Percentiles rank a stretch among this genome's conserved stretches.
Evolutionary conservation across 306 rosid species (phyloP).

Genomic region (Prinsepia uniflora): DNA sequence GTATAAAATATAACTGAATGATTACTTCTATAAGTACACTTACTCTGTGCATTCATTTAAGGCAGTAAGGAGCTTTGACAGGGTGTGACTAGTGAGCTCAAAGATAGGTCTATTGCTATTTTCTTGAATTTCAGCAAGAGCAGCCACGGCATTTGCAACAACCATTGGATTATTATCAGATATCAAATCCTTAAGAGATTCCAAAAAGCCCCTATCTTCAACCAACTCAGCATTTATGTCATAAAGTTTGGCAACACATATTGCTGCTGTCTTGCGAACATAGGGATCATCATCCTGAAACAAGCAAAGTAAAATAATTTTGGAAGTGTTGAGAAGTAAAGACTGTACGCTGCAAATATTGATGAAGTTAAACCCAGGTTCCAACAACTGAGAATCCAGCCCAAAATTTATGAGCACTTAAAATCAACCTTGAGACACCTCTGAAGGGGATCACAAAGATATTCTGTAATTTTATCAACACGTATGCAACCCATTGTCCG

Average conservation of each 20-base stretch:
- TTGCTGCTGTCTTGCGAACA: constrained; percentile 98
- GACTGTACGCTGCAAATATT: not conserved
- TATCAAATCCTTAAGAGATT: constrained; percentile 93
- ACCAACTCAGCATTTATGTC: constrained; percentile 98
- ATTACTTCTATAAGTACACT: constrained; percentile 28
- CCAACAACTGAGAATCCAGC: not conserved
- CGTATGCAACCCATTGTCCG: constrained; percentile 99
- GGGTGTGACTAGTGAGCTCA: constrained; percentile 83
- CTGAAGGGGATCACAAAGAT: constrained; percentile 98
- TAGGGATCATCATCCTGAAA: constrained; percentile 95
- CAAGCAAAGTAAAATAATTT: constrained; percentile 5
- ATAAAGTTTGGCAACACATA: constrained; percentile 97
- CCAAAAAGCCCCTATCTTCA: constrained; percentile 97
- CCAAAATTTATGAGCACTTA: not conserved
- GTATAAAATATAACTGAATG: not conserved
- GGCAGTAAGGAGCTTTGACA: constrained; percentile 96
- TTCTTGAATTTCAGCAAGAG: constrained; percentile 97
- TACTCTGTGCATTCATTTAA: constrained; percentile 99
- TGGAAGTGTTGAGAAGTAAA: not conserved
- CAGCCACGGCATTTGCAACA: constrained; percentile 98
- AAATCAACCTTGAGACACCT: constrained; percentile 86
- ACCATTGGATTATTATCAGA: constrained; percentile 99
- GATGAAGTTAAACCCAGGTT: constrained; percentile 5
- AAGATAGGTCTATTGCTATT: constrained; percentile 77
- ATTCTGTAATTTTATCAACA: constrained; percentile 97